phyloP scores from a whole-genome alignment of 2,329 filamentous ascomycete genomes.

The Thelonectria blattea region DNA sequence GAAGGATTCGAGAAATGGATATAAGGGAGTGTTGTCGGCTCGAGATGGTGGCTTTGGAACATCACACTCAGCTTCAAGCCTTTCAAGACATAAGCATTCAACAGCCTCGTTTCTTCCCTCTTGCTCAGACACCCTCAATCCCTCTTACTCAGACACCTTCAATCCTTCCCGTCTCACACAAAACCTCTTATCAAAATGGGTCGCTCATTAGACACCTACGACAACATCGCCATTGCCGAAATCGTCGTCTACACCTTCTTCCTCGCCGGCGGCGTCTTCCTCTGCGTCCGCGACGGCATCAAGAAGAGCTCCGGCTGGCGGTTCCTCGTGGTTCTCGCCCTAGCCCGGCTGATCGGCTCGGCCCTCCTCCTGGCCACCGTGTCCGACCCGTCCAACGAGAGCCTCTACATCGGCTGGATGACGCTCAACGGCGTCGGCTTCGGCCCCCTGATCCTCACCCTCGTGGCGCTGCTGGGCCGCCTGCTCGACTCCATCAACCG shows the following conservation, averaged over 20 bases:
- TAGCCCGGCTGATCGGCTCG: slow-evolving; percentile 63
- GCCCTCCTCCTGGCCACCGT: slow-evolving; percentile 50
- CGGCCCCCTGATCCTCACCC: slow-evolving; percentile 55
- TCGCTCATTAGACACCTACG: slow-evolving; percentile 38
- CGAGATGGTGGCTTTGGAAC: background rate
- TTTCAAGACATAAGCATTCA: background rate
- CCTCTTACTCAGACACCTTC: background rate
- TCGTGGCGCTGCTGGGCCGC: slow-evolving; percentile 42
- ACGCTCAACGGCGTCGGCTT: slow-evolving; percentile 43
- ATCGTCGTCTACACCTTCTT: slow-evolving; percentile 40
- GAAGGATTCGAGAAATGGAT: background rate
- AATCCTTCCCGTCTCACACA: background rate
- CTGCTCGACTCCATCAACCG: slow-evolving; percentile 56
- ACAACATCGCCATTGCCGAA: slow-evolving; percentile 43
- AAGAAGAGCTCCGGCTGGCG: slow-evolving; percentile 66
- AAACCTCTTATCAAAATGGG: slow-evolving; percentile 25
- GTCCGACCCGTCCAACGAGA: slow-evolving; percentile 55
- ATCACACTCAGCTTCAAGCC: background rate
- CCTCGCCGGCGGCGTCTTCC: slow-evolving; percentile 38
- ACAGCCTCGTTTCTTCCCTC: background rate
- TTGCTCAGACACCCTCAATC: background rate
- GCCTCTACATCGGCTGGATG: slow-evolving; percentile 44
- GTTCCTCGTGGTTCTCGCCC: slow-evolving; percentile 63
- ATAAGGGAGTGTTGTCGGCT: background rate
- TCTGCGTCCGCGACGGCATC: slow-evolving; percentile 59